Evolutionary conservation across 306 rosid species (phyloP).

Genomic region (Glycine soja): DNA sequence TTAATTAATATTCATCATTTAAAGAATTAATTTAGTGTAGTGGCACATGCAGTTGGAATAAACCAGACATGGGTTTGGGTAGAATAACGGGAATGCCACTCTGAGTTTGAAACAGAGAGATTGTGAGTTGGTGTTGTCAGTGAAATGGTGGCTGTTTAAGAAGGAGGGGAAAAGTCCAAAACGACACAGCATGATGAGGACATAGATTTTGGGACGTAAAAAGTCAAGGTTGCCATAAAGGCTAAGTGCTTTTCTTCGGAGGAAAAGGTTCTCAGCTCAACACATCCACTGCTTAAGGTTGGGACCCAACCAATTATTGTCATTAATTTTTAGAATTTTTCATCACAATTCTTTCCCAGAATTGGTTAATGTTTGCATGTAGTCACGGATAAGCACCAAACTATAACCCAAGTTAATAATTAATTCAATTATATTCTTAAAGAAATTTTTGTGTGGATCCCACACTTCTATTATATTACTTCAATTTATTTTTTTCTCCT

Average conservation of each 20-base stretch:
- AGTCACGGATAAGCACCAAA: background rate
- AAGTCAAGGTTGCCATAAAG: constrained; percentile 23
- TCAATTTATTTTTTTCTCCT: no score
- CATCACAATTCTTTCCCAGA: background rate
- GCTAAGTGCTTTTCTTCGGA: constrained; percentile 17
- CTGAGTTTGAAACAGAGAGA: no score
- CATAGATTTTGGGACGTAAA: background rate
- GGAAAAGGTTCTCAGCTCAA: constrained; percentile 3
- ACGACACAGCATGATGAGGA: constrained; percentile 30
- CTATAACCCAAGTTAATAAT: background rate
- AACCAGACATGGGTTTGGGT: background rate
- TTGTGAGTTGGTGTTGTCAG: constrained; percentile 42
- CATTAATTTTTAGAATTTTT: no score
- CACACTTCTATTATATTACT: no score
- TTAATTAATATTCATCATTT: no score
- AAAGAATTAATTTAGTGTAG: no score
- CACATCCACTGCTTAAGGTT: background rate
- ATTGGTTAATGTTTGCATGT: background rate
- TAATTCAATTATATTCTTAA: background rate
- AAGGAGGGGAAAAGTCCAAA: constrained; percentile 12
- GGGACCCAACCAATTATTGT: constrained; percentile 32
- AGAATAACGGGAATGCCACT: constrained; percentile 60
- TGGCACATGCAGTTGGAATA: no score
- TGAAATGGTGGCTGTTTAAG: constrained; percentile 37
- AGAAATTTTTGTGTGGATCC: no score